Percentiles rank a stretch among this genome's conserved stretches.
Conservation (phyloP, 306 rosid genomes). For the Dalbergia cochinchinensis region DNA sequence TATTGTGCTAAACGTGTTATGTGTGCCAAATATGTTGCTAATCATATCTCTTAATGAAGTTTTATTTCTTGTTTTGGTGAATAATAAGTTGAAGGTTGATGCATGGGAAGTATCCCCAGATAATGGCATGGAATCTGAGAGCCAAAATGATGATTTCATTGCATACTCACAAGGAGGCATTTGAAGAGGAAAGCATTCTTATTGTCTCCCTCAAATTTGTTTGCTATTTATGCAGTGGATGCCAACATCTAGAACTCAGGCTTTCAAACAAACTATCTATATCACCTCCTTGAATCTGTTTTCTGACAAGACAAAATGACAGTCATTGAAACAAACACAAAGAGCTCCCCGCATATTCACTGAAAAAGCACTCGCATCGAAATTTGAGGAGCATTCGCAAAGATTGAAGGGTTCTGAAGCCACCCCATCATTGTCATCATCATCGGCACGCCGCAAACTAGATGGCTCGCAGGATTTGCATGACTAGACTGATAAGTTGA, state of each 20-base stretch:
- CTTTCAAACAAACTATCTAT: slow-evolving; percentile 3
- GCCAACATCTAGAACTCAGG: slow-evolving; percentile 21
- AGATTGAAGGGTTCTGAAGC: slow-evolving; percentile 47
- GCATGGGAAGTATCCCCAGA: slow-evolving; percentile 8
- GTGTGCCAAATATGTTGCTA: background rate
- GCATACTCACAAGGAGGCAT: background rate
- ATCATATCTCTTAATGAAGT: slow-evolving; percentile 2
- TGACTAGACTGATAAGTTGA: slow-evolving; percentile 42
- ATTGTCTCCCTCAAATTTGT: slow-evolving; percentile 25
- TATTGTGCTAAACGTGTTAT: background rate
- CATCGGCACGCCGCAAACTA: slow-evolving; percentile 36
- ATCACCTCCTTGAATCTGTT: slow-evolving; percentile 5
- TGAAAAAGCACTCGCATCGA: slow-evolving; percentile 46
- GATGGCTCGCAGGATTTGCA: slow-evolving; percentile 48
- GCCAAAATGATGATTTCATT: background rate
- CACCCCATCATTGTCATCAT: slow-evolving; percentile 26
- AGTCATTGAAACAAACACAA: slow-evolving; percentile 35
- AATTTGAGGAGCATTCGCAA: slow-evolving; percentile 42
- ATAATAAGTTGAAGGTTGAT: slow-evolving; percentile 3
- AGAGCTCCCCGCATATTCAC: slow-evolving; percentile 44
- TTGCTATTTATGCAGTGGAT: slow-evolving; percentile 38
- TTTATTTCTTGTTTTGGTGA: background rate
- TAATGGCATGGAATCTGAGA: background rate
- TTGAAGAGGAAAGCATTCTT: slow-evolving; percentile 22
- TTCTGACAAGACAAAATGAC: slow-evolving; percentile 41